Evolutionary conservation across 257 asterid species (phyloP), one percentile per base, ranked within the genome.

Genomic region (Capsicum rhomboideum): DNA sequence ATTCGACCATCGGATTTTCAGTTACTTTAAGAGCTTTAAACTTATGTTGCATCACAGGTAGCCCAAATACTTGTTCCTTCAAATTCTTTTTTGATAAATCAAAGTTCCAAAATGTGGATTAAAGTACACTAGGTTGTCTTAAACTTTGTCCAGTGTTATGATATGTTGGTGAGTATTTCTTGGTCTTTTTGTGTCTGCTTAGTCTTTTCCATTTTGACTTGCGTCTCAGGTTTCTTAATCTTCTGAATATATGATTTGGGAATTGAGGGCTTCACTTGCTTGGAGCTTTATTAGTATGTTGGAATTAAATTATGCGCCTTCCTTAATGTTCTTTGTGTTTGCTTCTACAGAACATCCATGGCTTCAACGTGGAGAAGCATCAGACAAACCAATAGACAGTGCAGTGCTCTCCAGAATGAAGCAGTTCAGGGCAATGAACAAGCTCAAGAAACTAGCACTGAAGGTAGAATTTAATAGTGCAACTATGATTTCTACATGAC

Each of bases 391-490:
- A 67, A 92, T 93, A 44, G 94, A 90, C 68, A 93, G 97, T 86
- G 97, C 97, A n/a, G 97, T 93, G 85, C 92, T 93, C 64, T 92
- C 95, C 44, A 88, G 97, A 92, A 93, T 93, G 97, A 92, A 93
- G 90, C 97, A 93, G 87, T 93, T 93, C 88, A 90, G 97, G 86
- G 97, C 97, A 59, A 91, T 92, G 95, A 93, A 93, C 88, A 93
- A 93, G 89, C 93, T 93, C 88, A 92, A 93, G 90, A 91, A 93
- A 90, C 94, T 93, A 54, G 97, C 97, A 40, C 78, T 93, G 78
- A 92, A 93, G 97, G 97, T 93, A 58, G 84, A 42, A 28, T 52
- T 5, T 50, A 6, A 29, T 78, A 5, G 6, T 77, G 6, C 9
- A 49, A 8, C 68, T 42, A 53, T 66, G 29, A 20, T 17, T 28